phyloP scores from a whole-genome alignment of 2,329 filamentous ascomycete genomes.

The Monilinia polystroma region DNA sequence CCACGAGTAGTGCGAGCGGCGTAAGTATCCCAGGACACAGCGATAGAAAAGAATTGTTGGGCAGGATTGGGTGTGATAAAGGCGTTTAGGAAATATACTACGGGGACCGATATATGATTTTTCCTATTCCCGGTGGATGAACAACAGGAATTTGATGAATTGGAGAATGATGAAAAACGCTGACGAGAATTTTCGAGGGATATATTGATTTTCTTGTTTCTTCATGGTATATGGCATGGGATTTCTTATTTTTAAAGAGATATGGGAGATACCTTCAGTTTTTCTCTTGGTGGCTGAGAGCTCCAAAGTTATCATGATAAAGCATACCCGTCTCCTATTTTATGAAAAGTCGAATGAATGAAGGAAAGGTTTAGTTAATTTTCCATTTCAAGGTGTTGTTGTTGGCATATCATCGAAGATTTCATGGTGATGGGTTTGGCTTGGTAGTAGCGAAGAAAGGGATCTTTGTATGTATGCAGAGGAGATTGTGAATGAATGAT shows the following conservation, averaged over 20 bases:
- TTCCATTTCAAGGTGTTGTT: constrained; percentile 4
- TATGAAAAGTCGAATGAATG: constrained; percentile 1
- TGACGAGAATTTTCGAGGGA: constrained; percentile 1
- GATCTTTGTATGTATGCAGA: constrained; percentile 12
- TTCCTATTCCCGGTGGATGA: background rate
- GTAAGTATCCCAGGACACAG: constrained; percentile 40
- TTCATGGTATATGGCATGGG: constrained; percentile 10
- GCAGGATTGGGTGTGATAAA: constrained; percentile 42
- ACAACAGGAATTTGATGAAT: background rate
- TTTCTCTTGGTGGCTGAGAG: constrained; percentile 3
- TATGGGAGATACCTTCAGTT: constrained; percentile 9
- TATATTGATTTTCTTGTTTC: constrained; percentile 11
- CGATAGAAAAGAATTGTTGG: constrained; percentile 41
- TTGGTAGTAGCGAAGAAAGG: background rate
- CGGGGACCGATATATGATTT: background rate
- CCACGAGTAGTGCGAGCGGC: constrained; percentile 35
- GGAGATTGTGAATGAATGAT: constrained; percentile 2
- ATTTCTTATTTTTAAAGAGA: constrained; percentile 17
- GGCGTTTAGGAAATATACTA: constrained; percentile 31
- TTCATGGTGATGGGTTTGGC: constrained; percentile 1
- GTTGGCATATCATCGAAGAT: constrained; percentile 8
- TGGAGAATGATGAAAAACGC: background rate
- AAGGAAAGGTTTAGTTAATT: background rate
- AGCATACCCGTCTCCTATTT: constrained; percentile 17
- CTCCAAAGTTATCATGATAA: constrained; percentile 11